A percentile compares a stretch with the other conserved stretches of the same genome.
phyloP scores from a whole-genome alignment of 2,329 filamentous ascomycete species.

The Epichloe brachyelytri region DNA sequence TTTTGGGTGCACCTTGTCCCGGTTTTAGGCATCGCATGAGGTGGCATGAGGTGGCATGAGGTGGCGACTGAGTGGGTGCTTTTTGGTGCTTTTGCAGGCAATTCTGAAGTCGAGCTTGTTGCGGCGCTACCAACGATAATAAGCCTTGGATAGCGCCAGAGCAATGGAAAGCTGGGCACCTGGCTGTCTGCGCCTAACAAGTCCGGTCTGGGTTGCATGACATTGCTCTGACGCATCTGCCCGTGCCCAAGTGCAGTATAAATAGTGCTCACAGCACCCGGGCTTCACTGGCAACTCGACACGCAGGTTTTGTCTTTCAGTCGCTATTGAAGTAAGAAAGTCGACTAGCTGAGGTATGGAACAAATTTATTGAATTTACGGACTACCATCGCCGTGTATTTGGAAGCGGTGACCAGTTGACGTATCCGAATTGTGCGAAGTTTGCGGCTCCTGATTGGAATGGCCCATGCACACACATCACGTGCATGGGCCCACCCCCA shows the following conservation, averaged over 20 bases:
- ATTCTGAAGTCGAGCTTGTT: background rate
- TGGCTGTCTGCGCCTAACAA: background rate
- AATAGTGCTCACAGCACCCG: background rate
- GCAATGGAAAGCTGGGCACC: background rate
- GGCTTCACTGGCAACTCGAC: background rate
- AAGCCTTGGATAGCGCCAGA: background rate
- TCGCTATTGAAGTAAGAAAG: background rate
- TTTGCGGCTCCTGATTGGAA: conserved; percentile 5
- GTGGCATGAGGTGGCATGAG: background rate
- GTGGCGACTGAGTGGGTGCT: background rate
- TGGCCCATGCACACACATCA: conserved; percentile 15
- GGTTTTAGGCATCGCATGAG: background rate
- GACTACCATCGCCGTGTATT: background rate
- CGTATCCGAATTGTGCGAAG: conserved; percentile 6
- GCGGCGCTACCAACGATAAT: background rate
- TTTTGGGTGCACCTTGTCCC: background rate
- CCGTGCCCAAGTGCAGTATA: background rate
- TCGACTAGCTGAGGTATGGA: background rate
- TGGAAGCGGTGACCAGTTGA: conserved; percentile 14
- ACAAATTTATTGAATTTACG: background rate
- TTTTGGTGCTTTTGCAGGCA: background rate
- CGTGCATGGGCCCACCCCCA: conserved; percentile 20
- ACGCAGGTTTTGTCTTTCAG: background rate
- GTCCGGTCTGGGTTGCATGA: background rate
- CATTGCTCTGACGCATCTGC: background rate